Conservation (phyloP, 345 rosid genomes). For the Boechera retrofracta region DNA sequence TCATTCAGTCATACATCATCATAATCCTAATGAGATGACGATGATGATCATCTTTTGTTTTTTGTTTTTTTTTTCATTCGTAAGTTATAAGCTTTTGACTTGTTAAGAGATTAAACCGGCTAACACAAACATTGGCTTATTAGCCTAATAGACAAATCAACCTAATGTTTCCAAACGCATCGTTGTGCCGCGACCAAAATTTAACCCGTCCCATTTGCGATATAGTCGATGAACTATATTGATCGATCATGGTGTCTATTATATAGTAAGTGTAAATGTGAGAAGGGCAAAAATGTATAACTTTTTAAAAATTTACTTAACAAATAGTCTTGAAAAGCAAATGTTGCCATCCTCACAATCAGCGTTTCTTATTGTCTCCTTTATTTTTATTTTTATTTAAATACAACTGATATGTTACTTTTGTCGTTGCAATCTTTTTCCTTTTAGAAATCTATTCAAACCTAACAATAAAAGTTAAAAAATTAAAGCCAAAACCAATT, state of each 20-base stretch:
- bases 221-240: background rate
- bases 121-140: background rate
- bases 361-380: slow-evolving; percentile 28
- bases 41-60: slow-evolving; percentile 2
- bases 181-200: background rate
- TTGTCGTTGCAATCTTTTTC: slow-evolving; percentile 30
- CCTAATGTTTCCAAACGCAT: slow-evolving; percentile 15
- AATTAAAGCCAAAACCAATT: slow-evolving; percentile 36
- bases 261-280: background rate
- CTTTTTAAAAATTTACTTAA: background rate
- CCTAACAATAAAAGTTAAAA: slow-evolving; percentile 42
- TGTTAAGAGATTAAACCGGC: slow-evolving; percentile 10
- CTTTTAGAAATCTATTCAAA: slow-evolving; percentile 38
- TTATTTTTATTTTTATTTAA: slow-evolving; percentile 21
- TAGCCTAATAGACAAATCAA: background rate
- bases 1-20: slow-evolving; percentile 32
- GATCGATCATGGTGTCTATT: no score
- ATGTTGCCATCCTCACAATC: slow-evolving; percentile 36
- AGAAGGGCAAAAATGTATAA: background rate
- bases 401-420: slow-evolving; percentile 36
- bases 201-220: background rate
- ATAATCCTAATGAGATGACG: background rate
- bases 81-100: slow-evolving; percentile 7
- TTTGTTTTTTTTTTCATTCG: background rate
- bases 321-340: slow-evolving; percentile 33